These are phyloP conservation scores for Hypoxylon rubiginosum DNA, from an alignment of 2,329 filamentous ascomycete species.

Conservation along the genomic window DNA sequence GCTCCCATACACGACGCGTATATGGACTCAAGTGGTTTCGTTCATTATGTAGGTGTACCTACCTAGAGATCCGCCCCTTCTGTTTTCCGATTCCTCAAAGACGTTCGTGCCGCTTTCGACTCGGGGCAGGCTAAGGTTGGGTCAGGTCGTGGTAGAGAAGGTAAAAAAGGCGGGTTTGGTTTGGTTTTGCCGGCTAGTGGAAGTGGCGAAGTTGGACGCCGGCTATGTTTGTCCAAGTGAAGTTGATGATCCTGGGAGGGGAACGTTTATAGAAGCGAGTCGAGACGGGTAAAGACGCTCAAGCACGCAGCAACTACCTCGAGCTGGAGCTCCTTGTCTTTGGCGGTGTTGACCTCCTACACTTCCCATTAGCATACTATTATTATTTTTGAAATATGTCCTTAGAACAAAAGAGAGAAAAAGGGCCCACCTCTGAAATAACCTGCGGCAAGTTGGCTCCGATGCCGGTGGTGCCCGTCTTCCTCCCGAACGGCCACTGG, in stretches of 20 bases:
- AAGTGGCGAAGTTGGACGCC: conserved; percentile 19
- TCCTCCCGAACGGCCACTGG: conserved; percentile 95
- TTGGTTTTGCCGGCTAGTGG: not conserved
- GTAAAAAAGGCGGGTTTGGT: conserved; percentile 13
- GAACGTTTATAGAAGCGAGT: conserved; percentile 83
- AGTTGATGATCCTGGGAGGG: conserved; percentile 11
- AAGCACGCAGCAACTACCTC: conserved; percentile 97
- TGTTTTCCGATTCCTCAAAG: conserved; percentile 31
- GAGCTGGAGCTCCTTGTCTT: conserved; percentile 95
- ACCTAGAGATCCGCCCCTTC: conserved; percentile 9
- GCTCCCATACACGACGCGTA: not conserved
- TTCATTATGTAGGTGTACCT: conserved; percentile 10
- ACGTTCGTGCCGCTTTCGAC: conserved; percentile 15
- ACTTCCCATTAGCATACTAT: conserved; percentile 21
- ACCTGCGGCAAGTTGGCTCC: conserved; percentile 92
- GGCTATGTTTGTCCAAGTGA: conserved; percentile 28
- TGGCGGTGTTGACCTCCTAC: conserved; percentile 83
- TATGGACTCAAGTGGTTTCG: not conserved
- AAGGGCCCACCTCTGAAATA: conserved; percentile 75
- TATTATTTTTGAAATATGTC: not conserved
- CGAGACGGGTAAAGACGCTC: conserved; percentile 96
- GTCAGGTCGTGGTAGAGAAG: conserved; percentile 11
- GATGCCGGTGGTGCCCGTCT: conserved; percentile 83
- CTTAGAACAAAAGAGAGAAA: not conserved
- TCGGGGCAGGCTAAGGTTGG: conserved; percentile 7